Evolutionary conservation across 306 rosid genomes (phyloP).

Genomic region (Quercus alba): DNA sequence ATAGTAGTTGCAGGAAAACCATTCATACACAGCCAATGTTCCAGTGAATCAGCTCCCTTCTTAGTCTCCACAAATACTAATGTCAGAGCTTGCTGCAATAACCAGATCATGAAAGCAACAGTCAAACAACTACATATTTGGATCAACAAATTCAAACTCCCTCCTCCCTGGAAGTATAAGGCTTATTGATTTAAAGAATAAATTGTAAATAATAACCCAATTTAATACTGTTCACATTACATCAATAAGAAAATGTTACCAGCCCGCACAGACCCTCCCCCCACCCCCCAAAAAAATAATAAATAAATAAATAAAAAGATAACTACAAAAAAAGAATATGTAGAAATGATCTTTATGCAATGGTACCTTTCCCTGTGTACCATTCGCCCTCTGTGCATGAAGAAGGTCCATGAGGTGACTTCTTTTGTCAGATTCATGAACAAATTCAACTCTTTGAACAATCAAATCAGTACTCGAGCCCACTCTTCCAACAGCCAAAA

Average conservation of each 20-base stretch:
- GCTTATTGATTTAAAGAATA: neutral
- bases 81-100: slow-evolving; percentile 85
- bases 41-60: slow-evolving; percentile 97
- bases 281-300: neutral
- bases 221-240: neutral
- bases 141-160: neutral
- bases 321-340: neutral
- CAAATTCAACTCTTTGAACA: slow-evolving; percentile 94
- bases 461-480: slow-evolving; percentile 97
- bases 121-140: neutral
- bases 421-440: slow-evolving; percentile 94
- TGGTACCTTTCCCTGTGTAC: slow-evolving; percentile 79
- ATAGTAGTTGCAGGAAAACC: slow-evolving; percentile 98
- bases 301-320: neutral
- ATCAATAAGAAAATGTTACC: neutral
- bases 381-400: slow-evolving; percentile 94
- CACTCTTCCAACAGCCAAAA: slow-evolving; percentile 98
- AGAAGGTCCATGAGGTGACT: slow-evolving; percentile 99
- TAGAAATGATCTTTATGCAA: neutral
- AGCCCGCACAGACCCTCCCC: neutral
- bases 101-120: neutral
- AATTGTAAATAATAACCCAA: neutral
- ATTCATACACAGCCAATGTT: slow-evolving; percentile 73
- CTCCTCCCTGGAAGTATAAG: neutral
- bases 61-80: slow-evolving; percentile 99